These are phyloP conservation scores for Lachancea dasiensis DNA, from an alignment of 805 yeast genomes.

Conservation along the genomic window DNA sequence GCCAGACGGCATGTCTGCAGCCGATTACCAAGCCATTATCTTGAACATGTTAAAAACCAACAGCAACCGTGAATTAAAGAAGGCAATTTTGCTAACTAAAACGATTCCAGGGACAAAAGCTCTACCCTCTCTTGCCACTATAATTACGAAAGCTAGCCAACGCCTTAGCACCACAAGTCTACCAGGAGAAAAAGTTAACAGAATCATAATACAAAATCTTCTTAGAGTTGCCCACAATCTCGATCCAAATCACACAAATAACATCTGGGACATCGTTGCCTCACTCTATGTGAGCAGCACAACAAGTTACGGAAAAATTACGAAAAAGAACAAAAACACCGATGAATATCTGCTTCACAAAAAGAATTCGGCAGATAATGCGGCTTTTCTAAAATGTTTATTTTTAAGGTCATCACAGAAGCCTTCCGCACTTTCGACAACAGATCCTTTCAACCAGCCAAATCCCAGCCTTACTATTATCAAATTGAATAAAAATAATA, in stretches of 20 bases:
- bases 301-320: constrained; percentile 2
- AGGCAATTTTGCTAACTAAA: constrained; percentile 20
- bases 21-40: constrained; percentile 21
- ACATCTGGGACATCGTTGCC: constrained; percentile 24
- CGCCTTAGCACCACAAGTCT: too few species aligned
- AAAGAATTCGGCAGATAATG: not conserved
- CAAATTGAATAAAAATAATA: constrained; percentile 19
- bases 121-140: constrained; percentile 16
- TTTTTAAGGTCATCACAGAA: constrained; percentile 12
- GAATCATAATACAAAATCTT: constrained; percentile 11
- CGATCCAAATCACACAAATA: constrained; percentile 19
- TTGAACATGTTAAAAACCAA: constrained; percentile 16
- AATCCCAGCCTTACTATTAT: constrained; percentile 16
- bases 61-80: constrained; percentile 15
- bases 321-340: not conserved
- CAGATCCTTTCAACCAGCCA: constrained; percentile 22
- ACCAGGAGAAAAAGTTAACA: not conserved
- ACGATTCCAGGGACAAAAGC: constrained; percentile 15
- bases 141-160: constrained; percentile 15
- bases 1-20: constrained; percentile 18
- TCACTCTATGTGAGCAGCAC: constrained; percentile 22
- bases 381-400: constrained; percentile 20
- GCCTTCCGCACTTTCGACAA: constrained; percentile 1
- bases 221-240: constrained; percentile 17
- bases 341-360: too few species aligned